A percentile compares a stretch with the other conserved stretches of the same genome.
Conservation (phyloP, 2,329 filamentous ascomycete genomes). For the Nemania sp. region DNA sequence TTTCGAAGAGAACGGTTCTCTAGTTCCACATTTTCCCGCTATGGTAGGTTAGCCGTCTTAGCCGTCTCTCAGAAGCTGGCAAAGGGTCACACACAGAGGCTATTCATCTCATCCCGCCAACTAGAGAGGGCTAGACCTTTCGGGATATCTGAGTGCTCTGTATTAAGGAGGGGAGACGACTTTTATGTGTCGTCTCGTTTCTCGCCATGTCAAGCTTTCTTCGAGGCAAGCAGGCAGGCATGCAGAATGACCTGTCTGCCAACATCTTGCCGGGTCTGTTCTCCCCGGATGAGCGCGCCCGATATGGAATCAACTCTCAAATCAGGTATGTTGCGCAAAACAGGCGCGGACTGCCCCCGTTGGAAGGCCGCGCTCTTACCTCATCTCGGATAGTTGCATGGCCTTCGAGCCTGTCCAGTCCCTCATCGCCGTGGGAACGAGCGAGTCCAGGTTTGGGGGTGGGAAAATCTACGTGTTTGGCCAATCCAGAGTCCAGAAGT, state of each 20-base stretch:
- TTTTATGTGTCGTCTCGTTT: background rate
- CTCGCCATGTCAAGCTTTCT: conserved; percentile 79
- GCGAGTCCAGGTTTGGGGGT: conserved; percentile 80
- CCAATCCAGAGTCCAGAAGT: conserved; percentile 76
- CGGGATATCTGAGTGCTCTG: background rate
- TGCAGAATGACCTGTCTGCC: conserved; percentile 87
- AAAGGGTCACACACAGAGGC: background rate
- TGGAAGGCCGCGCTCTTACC: background rate
- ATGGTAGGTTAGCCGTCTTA: conserved; percentile 5
- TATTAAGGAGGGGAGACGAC: background rate
- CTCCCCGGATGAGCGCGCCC: conserved; percentile 78
- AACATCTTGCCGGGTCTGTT: conserved; percentile 80
- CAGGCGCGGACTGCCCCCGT: background rate
- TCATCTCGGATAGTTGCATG: conserved; percentile 63
- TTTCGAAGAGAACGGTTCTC: too few relatives aligned
- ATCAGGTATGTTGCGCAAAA: conserved; percentile 59
- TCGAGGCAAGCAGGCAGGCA: conserved; percentile 88
- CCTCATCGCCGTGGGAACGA: conserved; percentile 88
- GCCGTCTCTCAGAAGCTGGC: conserved; percentile 8
- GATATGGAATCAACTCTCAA: conserved; percentile 81
- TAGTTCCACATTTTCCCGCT: too few relatives aligned
- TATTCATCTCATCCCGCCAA: conserved; percentile 1
- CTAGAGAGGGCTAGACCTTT: background rate
- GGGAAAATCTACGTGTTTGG: conserved; percentile 92
- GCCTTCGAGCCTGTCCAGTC: conserved; percentile 95